These are phyloP conservation scores for Licmophora abbreviata DNA, from an alignment of 108 stramenopile species.

Conservation along the genomic window DNA sequence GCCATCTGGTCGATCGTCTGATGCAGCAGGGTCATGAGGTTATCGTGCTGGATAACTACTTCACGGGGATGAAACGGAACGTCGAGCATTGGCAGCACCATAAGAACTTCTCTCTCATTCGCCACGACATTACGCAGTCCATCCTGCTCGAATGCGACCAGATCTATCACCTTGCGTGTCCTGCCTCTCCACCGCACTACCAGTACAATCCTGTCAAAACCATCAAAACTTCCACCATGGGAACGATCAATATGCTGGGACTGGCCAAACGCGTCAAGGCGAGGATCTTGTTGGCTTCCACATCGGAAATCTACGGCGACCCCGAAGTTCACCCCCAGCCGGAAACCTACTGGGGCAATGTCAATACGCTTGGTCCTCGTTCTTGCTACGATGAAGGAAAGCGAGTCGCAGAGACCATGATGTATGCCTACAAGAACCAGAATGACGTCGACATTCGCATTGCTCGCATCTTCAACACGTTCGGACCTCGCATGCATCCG, in stretches of 20 bases:
- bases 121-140: slow-evolving; percentile 95
- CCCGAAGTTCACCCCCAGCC: slow-evolving; percentile 90
- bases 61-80: slow-evolving; percentile 95
- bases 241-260: slow-evolving; percentile 98
- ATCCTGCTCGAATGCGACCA: slow-evolving; percentile 96
- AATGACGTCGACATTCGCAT: slow-evolving; percentile 92
- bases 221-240: slow-evolving; percentile 96
- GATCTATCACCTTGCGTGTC: slow-evolving; percentile 99
- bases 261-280: slow-evolving; percentile 96
- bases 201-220: slow-evolving; percentile 99
- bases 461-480: slow-evolving; percentile 99
- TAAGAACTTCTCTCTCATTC: slow-evolving; percentile 82
- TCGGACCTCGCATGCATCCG: slow-evolving; percentile 98
- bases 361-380: slow-evolving; percentile 96
- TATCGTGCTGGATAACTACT: slow-evolving; percentile 96
- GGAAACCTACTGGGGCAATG: slow-evolving; percentile 98
- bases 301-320: slow-evolving; percentile 90
- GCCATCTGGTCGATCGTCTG: slow-evolving; percentile 92
- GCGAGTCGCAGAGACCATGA: slow-evolving; percentile 99
- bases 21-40: slow-evolving; percentile 99
- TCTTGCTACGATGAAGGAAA: slow-evolving; percentile 99
- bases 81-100: slow-evolving; percentile 97
- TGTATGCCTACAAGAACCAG: slow-evolving; percentile 93
- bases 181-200: slow-evolving; percentile 98
- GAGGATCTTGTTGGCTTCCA: slow-evolving; percentile 90